Percentiles rank a stretch among this genome's conserved stretches.
Evolutionary conservation across 2,329 filamentous ascomycete genomes (phyloP).

Genomic region (Exserohilum turcica): DNA sequence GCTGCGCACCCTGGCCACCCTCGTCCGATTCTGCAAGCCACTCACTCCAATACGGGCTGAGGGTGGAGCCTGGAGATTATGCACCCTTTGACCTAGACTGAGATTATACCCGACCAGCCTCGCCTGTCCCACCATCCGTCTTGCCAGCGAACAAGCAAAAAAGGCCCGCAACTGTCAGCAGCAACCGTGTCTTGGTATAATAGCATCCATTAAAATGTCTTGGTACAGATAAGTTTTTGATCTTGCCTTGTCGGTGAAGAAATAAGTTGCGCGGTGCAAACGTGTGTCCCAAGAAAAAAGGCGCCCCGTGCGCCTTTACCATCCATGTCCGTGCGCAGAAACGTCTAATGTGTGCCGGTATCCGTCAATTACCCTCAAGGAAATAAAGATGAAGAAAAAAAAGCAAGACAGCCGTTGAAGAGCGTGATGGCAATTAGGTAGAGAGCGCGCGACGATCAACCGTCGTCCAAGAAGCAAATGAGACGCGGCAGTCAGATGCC

Average conservation of each 20-base stretch:
- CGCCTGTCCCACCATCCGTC: neutral
- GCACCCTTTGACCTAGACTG: too few relatives aligned
- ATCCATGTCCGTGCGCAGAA: constrained; percentile 8
- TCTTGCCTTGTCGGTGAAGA: neutral
- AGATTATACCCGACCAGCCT: too few relatives aligned
- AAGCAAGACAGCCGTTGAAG: neutral
- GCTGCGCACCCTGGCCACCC: too few relatives aligned
- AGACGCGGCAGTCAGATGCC: neutral
- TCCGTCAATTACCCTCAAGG: neutral
- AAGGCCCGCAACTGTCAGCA: neutral
- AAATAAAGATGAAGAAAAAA: neutral
- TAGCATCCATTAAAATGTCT: constrained; percentile 3
- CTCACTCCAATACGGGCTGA: too few relatives aligned
- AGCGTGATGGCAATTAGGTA: neutral
- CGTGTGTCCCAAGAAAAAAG: neutral
- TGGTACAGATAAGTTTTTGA: constrained; percentile 1
- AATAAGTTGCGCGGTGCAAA: neutral
- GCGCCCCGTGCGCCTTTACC: constrained; percentile 8
- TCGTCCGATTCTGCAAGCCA: too few relatives aligned
- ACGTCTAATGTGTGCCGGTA: constrained; percentile 8
- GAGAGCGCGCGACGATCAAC: neutral
- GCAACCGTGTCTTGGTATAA: neutral
- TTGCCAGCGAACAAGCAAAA: neutral
- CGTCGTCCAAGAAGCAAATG: neutral
- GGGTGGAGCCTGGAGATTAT: too few relatives aligned